Evolutionary conservation across 2,329 filamentous ascomycete genomes (phyloP).

Genomic region (Cercospora sojina): DNA sequence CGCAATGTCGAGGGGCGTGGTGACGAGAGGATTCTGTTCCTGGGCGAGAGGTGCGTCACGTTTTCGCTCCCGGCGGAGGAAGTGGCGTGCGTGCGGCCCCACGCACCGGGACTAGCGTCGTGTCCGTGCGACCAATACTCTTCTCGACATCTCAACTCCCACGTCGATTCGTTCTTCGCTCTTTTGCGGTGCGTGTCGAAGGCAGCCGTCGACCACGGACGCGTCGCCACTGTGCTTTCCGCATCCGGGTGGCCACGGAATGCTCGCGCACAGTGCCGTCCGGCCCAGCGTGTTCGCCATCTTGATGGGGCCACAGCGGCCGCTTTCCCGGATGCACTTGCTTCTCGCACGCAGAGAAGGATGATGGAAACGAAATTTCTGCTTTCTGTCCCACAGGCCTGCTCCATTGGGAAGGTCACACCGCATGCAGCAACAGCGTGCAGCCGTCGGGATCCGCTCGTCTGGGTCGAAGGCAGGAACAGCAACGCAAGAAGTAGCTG

Average conservation of each 20-base stretch:
- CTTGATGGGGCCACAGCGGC: neutral
- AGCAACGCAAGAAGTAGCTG: neutral
- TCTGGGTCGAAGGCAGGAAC: neutral
- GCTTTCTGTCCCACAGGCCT: neutral
- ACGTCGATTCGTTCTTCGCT: conserved; percentile 6
- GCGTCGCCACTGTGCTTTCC: neutral
- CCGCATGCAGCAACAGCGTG: neutral
- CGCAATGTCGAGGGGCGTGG: neutral
- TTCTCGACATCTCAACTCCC: neutral
- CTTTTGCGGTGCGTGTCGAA: neutral
- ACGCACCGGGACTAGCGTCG: neutral
- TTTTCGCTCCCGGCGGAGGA: neutral
- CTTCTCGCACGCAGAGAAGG: neutral
- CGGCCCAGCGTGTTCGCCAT: neutral
- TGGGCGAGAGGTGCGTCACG: neutral
- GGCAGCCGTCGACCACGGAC: neutral
- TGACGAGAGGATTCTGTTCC: conserved; percentile 7
- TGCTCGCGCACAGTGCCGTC: neutral
- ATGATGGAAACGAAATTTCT: neutral
- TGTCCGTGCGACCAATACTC: neutral
- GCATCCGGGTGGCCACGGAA: neutral
- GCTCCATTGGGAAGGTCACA: neutral
- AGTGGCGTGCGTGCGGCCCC: neutral
- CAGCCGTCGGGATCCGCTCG: neutral
- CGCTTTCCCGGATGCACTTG: neutral